Evolutionary conservation across 108 stramenopile genomes (phyloP), one percentile per base, ranked within the genome.

Genomic region (Cylindrotheca closterium): DNA sequence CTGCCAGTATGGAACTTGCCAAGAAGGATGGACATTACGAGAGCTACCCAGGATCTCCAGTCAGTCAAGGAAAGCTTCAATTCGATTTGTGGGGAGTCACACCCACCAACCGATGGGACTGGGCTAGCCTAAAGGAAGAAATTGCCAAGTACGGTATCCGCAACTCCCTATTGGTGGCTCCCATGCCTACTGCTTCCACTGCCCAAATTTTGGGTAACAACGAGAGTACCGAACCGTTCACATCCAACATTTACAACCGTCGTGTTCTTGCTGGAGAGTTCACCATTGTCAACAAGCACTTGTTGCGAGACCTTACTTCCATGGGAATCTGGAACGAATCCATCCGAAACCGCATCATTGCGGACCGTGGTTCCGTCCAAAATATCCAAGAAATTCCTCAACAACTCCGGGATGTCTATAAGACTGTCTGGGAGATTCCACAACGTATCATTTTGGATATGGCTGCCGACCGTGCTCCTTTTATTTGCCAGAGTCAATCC

Each of bases 121-220:
- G 99, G 99, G 79, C 75, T n/a, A 79, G 63, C 47, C 78, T 99
- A 32, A 94, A 91, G 66, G 74, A 74, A 29, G 75, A 91, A 27
- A 87, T 99, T 60, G 83, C 82, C 17, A 51, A 94, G 67, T 78
- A 96, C 62, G 99, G 99, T 47, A 75, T 98, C 78, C 89, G 98
- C 56, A 99, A 99, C 82, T 98, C 98, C 24, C 92, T 99, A 53
- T 82, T 99, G 29, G 80, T 98, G 24, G 98, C 98, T 19, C 99
- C 99, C 60, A 99, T 99, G 99, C 98, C 99, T 55, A 99, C 99
- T 26, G 99, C 99, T 19, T 97, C 97, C n/a, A 99, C 99, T 29
- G 97, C 99, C 18, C 98, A 98, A 80, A 99, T 99, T 66, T 77
- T 99, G 54, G 99, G 99, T 2, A 98, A 98, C 80, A 98, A 98